These are phyloP conservation scores for Pichia exigua DNA, from an alignment of 805 yeast species.

Conservation along the genomic window DNA sequence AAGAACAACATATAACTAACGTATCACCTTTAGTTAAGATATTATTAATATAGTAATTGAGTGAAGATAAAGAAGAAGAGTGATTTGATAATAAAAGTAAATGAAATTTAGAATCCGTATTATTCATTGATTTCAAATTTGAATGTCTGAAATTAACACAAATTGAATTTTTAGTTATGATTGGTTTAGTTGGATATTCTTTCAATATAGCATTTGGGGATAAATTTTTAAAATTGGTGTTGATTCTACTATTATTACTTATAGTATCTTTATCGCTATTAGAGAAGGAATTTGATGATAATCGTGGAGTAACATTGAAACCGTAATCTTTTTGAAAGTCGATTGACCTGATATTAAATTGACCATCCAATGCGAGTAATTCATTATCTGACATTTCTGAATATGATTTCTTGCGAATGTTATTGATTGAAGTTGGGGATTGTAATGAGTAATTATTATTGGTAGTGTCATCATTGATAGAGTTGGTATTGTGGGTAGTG, in stretches of 20 bases:
- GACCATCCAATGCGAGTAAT: constrained; percentile 46
- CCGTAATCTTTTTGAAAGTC: constrained; percentile 28
- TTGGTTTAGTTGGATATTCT: constrained; percentile 31
- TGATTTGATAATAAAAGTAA: constrained; percentile 57
- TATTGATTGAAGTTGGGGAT: constrained; percentile 11
- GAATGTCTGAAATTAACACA: constrained; percentile 39
- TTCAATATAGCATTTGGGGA: constrained; percentile 9
- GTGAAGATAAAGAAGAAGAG: constrained; percentile 64
- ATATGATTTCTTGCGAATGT: constrained; percentile 35
- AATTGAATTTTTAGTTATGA: constrained; percentile 24
- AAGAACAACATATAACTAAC: constrained; percentile 39
- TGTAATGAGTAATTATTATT: constrained; percentile 8
- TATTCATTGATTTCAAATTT: constrained; percentile 16
- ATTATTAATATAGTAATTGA: constrained; percentile 54
- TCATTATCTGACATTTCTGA: constrained; percentile 48
- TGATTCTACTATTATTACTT: constrained; percentile 1
- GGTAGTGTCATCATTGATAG: background rate
- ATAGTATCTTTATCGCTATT: constrained; percentile 12
- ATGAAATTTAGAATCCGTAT: constrained; percentile 15
- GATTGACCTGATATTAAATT: constrained; percentile 34
- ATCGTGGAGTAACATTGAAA: constrained; percentile 8
- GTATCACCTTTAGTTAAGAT: constrained; percentile 56
- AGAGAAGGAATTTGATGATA: constrained; percentile 11
- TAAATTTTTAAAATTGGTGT: constrained; percentile 10
- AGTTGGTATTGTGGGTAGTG: too few species aligned